Base-by-base conservation (phyloP, 306 rosid species). In the Vigna hirtella region DNA sequence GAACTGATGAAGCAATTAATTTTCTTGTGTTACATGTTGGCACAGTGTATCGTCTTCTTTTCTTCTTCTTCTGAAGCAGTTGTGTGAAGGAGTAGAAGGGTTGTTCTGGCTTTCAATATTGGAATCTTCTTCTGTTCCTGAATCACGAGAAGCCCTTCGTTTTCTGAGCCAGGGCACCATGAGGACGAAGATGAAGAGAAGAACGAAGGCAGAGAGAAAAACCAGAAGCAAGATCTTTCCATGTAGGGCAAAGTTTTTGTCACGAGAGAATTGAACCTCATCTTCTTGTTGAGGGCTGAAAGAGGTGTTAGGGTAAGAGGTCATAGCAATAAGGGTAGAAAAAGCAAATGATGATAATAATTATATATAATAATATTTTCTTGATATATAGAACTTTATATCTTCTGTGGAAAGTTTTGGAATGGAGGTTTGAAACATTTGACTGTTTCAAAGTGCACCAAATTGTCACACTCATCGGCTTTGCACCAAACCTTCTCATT, bases 151-250 rank as follows among this genome's bases (percentile, higher is more conserved):
- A 53, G 24, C 8, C 32, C 57, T 48, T 38, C 70, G 81, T 15
- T 49, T 79, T 70, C 24, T 77, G 56, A 91, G 53, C 20, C 82
- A 61, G 0, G 92, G 90, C 4, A 79, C 5, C 30, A 65, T 40
- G 17, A 83, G 34, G 36, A 86, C 36, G 51, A 78, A 73, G 42
- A 72, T 14, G 12, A 91, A 69, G 81, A 89, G 77, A 58, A 86
- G 62, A 15, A 64, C 57, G 80, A 91, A 87, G 47, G 78, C 6
- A 10, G 77, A 7, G 49, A 89, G 28, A 22, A 87, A 70, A 28
- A 75, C 82, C 0, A 87, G 1, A 17, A 91, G 73, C 75, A 84
- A 76, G 43, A 91, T 76, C 72, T 77, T 55, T 15, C 97, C 97
- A 34, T 91, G 85, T 36, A 81, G 72, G 20, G 83, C 92, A 58